Evolutionary conservation across 371 early-diverging fungal species (phyloP).

Genomic region (Polyrhizophydium stewartii): DNA sequence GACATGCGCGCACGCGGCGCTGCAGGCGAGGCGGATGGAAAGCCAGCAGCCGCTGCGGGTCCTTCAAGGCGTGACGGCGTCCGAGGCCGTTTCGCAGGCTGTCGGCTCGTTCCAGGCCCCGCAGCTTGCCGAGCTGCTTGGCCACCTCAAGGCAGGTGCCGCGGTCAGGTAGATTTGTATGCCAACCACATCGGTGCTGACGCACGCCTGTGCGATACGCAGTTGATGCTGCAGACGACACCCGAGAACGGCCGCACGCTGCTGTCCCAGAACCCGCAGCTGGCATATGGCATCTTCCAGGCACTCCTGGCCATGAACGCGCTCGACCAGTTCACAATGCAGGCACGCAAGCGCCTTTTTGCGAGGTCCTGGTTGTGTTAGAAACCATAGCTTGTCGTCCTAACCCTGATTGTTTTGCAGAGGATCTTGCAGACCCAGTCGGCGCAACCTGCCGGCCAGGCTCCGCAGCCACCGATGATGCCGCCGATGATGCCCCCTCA

Average conservation of each 20-base stretch:
- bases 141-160: background rate
- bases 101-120: background rate
- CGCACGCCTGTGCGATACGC: background rate
- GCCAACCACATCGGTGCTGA: too few relatives aligned
- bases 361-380: background rate
- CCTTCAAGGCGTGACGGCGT: background rate
- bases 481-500: too few relatives aligned
- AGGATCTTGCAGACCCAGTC: constrained; percentile 10
- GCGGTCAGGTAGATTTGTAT: too few relatives aligned
- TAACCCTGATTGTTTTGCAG: background rate
- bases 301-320: constrained; percentile 77
- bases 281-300: constrained; percentile 84
- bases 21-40: too few relatives aligned
- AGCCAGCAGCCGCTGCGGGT: background rate
- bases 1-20: too few relatives aligned
- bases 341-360: constrained; percentile 38
- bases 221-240: constrained; percentile 49
- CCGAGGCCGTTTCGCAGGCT: background rate
- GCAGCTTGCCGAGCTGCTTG: background rate
- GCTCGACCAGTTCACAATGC: constrained; percentile 71
- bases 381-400: background rate
- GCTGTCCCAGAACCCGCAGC: constrained; percentile 72
- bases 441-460: background rate
- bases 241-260: constrained; percentile 67
- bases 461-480: too few relatives aligned